A percentile compares a stretch with the other conserved stretches of the same genome.
Conservation (phyloP, 371 early-diverging fungal species). For the Blastocladiella emersonii region DNA sequence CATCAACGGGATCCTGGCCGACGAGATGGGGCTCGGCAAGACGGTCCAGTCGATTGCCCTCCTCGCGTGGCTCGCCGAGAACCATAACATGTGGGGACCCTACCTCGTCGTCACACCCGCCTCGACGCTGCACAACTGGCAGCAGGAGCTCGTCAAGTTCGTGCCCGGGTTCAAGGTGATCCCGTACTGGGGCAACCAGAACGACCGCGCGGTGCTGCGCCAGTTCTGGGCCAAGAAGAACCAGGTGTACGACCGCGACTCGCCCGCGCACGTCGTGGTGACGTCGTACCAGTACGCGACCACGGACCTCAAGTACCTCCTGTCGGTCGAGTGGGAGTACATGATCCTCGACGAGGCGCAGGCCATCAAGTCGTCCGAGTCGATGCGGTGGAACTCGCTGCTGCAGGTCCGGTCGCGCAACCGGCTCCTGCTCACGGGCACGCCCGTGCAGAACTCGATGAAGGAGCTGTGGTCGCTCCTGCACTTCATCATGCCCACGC, state of each 20-base stretch:
- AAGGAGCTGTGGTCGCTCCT: constrained; percentile 94
- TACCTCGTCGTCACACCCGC: constrained; percentile 93
- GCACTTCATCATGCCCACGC: constrained; percentile 96
- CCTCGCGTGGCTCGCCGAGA: constrained; percentile 16
- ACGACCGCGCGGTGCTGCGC: constrained; percentile 75
- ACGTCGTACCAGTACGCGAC: constrained; percentile 72
- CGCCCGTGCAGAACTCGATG: constrained; percentile 96
- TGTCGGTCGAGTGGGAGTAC: constrained; percentile 91
- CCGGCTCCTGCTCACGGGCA: constrained; percentile 86
- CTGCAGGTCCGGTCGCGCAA: constrained; percentile 87
- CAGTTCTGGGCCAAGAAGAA: constrained; percentile 70
- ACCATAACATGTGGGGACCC: constrained; percentile 86
- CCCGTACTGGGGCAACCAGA: constrained; percentile 86
- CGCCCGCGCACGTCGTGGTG: constrained; percentile 83
- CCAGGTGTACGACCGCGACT: constrained; percentile 55
- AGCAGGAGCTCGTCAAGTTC: constrained; percentile 84
- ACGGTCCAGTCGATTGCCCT: constrained; percentile 44
- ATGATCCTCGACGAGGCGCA: constrained; percentile 98
- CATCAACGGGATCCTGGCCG: constrained; percentile 82
- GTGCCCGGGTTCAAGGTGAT: constrained; percentile 73
- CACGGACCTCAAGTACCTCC: constrained; percentile 73
- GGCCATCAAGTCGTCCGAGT: constrained; percentile 85
- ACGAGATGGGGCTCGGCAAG: constrained; percentile 35
- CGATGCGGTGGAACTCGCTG: constrained; percentile 85
- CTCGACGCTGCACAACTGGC: constrained; percentile 96